Conservation (phyloP, 306 rosid genomes). For the Senna tora region DNA sequence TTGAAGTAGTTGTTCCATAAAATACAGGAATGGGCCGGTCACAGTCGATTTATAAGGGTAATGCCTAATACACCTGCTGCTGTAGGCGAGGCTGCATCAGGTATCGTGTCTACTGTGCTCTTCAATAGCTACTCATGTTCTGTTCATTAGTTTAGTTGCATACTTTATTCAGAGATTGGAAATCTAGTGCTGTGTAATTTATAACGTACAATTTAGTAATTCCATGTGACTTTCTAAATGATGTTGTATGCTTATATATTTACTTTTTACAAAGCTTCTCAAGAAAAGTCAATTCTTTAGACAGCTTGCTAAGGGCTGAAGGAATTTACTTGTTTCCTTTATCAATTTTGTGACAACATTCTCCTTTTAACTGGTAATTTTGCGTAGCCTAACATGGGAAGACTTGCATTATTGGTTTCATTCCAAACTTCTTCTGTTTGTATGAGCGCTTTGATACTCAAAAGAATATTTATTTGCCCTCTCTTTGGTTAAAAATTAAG, state of each 20-base stretch:
- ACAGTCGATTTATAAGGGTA: conserved; percentile 70
- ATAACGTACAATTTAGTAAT: neutral
- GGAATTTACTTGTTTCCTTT: neutral
- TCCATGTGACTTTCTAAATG: conserved; percentile 20
- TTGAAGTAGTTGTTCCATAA: conserved; percentile 34
- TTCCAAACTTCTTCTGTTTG: neutral
- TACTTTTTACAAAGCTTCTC: conserved; percentile 6
- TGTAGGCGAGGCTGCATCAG: conserved; percentile 81
- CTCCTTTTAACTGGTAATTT: neutral
- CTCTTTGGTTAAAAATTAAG: neutral
- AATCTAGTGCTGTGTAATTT: conserved; percentile 13
- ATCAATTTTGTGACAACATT: neutral
- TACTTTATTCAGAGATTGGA: conserved; percentile 11
- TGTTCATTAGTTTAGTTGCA: conserved; percentile 25
- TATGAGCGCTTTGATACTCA: neutral
- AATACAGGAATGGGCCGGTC: conserved; percentile 82
- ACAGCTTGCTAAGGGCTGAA: conserved; percentile 5
- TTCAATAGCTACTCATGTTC: conserved; percentile 17
- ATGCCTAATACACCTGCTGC: conserved; percentile 84
- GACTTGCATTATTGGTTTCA: neutral
- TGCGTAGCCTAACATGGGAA: neutral
- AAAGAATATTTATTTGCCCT: neutral
- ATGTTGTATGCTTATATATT: neutral
- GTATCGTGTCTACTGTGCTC: conserved; percentile 39
- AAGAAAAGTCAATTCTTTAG: conserved; percentile 2